phyloP scores from a whole-genome alignment of 2,329 filamentous ascomycete species.

The Colletotrichum spaethianum region DNA sequence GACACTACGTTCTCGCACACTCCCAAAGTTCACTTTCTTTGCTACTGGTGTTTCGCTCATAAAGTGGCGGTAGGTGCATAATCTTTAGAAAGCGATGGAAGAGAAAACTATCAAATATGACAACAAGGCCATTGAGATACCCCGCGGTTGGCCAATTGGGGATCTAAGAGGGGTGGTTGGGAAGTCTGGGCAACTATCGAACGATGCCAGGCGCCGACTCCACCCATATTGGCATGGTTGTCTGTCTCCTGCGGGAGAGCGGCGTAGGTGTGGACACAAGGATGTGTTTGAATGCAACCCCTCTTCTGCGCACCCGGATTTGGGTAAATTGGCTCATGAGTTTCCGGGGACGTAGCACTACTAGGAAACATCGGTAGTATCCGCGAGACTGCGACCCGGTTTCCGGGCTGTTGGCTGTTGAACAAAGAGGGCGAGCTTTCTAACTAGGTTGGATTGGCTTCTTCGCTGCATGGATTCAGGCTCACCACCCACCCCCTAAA shows the following conservation, averaged over 20 bases:
- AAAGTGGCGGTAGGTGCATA: not conserved
- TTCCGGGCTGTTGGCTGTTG: not conserved
- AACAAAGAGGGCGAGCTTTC: not conserved
- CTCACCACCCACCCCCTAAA: not conserved
- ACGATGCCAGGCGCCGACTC: not conserved
- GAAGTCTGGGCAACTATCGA: not conserved
- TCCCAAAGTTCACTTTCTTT: not conserved
- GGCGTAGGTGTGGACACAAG: not conserved
- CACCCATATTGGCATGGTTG: not conserved
- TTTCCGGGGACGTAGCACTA: not conserved
- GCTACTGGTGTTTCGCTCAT: not conserved
- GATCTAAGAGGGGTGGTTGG: not conserved
- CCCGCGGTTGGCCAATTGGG: not conserved
- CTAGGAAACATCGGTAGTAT: too few species aligned
- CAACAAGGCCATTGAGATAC: not conserved
- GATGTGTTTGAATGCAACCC: not conserved
- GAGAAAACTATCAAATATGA: not conserved
- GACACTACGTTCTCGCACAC: not conserved
- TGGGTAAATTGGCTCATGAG: not conserved
- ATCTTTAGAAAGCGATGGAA: not conserved
- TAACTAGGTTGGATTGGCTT: too few species aligned
- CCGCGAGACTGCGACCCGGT: slow-evolving; percentile 1
- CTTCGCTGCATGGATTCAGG: not conserved
- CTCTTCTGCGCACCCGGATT: not conserved
- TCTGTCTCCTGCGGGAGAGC: not conserved